phyloP scores from a whole-genome alignment of 2,329 filamentous ascomycete genomes.

The Verticillium tricorpus region DNA sequence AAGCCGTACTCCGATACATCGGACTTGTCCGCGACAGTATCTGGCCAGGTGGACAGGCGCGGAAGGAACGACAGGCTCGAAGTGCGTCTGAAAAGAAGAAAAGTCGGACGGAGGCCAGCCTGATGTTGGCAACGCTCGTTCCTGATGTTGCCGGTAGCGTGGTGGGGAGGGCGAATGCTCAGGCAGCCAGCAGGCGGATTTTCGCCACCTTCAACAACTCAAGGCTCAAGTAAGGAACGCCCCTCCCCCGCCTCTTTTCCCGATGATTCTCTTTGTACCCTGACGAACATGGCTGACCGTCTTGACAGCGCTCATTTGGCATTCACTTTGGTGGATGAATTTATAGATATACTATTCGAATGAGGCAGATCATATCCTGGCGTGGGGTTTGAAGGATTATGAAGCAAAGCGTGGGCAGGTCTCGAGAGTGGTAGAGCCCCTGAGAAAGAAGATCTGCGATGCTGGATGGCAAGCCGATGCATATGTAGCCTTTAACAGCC shows the following conservation, averaged over 20 bases:
- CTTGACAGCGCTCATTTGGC: constrained; percentile 57
- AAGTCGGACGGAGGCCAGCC: constrained; percentile 79
- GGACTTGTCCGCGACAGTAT: constrained; percentile 67
- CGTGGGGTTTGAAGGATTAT: no score
- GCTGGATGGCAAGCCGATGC: no score
- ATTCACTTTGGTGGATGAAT: constrained; percentile 68
- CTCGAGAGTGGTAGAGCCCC: no score
- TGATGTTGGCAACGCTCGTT: constrained; percentile 84
- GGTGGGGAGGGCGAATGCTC: constrained; percentile 86
- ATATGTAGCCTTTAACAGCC: no score
- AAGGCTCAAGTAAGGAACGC: constrained; percentile 69
- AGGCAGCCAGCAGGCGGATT: constrained; percentile 81
- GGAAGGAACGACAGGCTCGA: constrained; percentile 48
- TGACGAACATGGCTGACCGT: constrained; percentile 4
- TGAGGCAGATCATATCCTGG: constrained; percentile 8
- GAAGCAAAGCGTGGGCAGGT: neutral
- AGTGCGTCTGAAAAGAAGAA: constrained; percentile 70
- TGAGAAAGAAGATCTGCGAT: neutral
- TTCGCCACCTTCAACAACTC: constrained; percentile 91
- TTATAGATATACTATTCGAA: constrained; percentile 61
- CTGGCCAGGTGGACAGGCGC: constrained; percentile 69
- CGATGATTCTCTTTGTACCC: neutral
- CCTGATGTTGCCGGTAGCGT: constrained; percentile 91
- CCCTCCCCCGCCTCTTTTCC: neutral
- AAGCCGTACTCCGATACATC: constrained; percentile 73